Evolutionary conservation across 2,329 filamentous ascomycete genomes (phyloP), one percentile per base, ranked within the genome.

Genomic region (Neocatenulostroma microsporum): DNA sequence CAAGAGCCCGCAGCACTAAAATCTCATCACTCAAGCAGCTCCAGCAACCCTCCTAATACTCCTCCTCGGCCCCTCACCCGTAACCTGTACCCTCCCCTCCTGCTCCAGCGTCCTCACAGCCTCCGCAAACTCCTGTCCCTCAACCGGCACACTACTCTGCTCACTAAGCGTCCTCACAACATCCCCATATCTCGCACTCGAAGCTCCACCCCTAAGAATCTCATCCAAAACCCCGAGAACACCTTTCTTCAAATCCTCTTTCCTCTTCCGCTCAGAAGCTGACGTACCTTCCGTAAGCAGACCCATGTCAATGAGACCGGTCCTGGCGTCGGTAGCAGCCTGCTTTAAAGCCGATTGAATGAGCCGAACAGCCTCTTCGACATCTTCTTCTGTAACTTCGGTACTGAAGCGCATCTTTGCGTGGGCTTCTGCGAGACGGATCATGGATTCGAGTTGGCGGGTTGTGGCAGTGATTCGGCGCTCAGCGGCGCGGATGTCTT

Each of bases 401-500:
- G 70, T 60, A 0, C 82, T 77, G 4, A 98, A 75, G 3, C 91
- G 83, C 93, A 98, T 98, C 63, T 95, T 95, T 33, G 91, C 93
- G 62, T 98, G 93, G 0, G 88, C 91, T 68, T 98, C 91, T 1
- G 88, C 69, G 3, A 98, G 81, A 44, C 91, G 89, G 57, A 98
- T 96, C 93, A 98, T 98, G 30, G 83, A 91, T 66, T 98, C 93
- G 5, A 98, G 73, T 64, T 98, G 91, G 57, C 91, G 78, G 1
- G 93, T 98, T 3, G 91, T 98, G 26, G 91, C 91, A 0, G 91
- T 98, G 66, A 98, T 98, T 49, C 91, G 85, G 62, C 93, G 89
- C 63, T 98, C 93, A 3, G 84, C 77, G 2, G 87, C 75, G 32
- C 89, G 85, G 15, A 72, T 63, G 41, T 72, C 68, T 28, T 68